A percentile compares a stretch with the other conserved stretches of the same genome.
These are phyloP conservation scores for Microstegium vimineum DNA, from an alignment of 176 grass and related monocot genomes.

Conservation along the genomic window DNA sequence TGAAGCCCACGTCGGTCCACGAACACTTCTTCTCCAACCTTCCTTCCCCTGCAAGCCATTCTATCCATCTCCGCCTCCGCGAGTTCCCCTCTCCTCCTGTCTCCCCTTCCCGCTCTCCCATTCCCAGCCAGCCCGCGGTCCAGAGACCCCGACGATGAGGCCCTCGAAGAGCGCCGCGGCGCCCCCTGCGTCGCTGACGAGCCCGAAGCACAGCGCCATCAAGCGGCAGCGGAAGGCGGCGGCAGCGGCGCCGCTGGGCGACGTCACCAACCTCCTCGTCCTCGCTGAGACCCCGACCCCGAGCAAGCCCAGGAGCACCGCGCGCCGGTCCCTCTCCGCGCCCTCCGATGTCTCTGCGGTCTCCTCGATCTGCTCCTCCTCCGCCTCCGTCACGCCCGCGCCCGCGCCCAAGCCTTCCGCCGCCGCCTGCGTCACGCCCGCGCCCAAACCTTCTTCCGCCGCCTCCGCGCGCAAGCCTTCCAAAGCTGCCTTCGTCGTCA, in stretches of 20 bases:
- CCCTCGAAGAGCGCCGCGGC: background rate
- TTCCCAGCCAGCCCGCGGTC: background rate
- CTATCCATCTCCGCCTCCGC: background rate
- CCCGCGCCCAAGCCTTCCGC: background rate
- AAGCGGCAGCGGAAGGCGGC: slow-evolving; percentile 22
- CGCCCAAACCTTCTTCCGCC: background rate
- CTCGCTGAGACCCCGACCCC: background rate
- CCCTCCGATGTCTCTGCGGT: background rate
- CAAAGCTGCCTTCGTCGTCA: background rate
- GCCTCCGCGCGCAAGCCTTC: background rate
- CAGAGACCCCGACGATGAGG: background rate
- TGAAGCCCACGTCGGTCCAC: background rate
- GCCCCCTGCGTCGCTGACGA: background rate
- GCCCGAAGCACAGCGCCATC: background rate
- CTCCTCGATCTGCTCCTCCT: background rate
- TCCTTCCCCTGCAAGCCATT: too few species aligned
- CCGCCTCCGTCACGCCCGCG: slow-evolving; percentile 13
- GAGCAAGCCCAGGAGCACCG: background rate
- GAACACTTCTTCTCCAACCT: background rate
- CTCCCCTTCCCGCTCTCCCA: background rate
- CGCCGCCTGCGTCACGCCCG: slow-evolving; percentile 16
- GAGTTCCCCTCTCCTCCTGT: background rate
- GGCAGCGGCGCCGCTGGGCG: slow-evolving; percentile 12
- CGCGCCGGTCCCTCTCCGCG: background rate
- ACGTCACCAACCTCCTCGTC: slow-evolving; percentile 49